phyloP scores from a whole-genome alignment of 306 rosid species.

The Gastrolobium villosum region DNA sequence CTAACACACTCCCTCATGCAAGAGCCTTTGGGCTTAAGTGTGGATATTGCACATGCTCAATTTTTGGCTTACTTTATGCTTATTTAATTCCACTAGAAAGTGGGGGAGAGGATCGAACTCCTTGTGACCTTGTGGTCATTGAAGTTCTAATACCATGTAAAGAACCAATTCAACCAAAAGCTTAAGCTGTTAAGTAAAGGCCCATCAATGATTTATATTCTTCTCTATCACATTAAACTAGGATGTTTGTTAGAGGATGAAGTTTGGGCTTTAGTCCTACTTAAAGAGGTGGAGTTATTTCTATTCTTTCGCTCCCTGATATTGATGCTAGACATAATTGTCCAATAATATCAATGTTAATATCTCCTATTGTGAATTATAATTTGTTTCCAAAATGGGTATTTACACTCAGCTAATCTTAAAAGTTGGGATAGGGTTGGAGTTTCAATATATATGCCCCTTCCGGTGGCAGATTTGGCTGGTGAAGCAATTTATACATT shows the following conservation, averaged over 20 bases:
- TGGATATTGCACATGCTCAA: too few species aligned
- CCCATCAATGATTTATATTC: too few species aligned
- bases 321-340: neutral
- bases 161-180: too few species aligned
- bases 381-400: neutral
- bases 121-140: too few species aligned
- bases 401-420: conserved; percentile 3
- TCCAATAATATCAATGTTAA: neutral
- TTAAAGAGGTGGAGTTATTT: neutral
- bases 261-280: neutral
- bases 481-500: conserved; percentile 20
- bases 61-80: too few species aligned
- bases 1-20: too few species aligned
- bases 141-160: too few species aligned
- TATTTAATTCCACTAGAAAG: too few species aligned
- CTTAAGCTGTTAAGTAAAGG: too few species aligned
- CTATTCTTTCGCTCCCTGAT: neutral
- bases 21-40: too few species aligned
- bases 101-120: too few species aligned
- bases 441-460: conserved; percentile 13
- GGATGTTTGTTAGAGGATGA: neutral
- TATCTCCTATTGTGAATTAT: neutral
- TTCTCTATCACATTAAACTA: too few species aligned
- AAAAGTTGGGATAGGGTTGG: neutral
- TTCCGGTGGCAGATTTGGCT: conserved; percentile 20